A percentile compares a stretch with the other conserved stretches of the same genome.
phyloP scores from a whole-genome alignment of 2,329 filamentous ascomycete genomes.

The Nothophaeocryptopus gaeumannii region DNA sequence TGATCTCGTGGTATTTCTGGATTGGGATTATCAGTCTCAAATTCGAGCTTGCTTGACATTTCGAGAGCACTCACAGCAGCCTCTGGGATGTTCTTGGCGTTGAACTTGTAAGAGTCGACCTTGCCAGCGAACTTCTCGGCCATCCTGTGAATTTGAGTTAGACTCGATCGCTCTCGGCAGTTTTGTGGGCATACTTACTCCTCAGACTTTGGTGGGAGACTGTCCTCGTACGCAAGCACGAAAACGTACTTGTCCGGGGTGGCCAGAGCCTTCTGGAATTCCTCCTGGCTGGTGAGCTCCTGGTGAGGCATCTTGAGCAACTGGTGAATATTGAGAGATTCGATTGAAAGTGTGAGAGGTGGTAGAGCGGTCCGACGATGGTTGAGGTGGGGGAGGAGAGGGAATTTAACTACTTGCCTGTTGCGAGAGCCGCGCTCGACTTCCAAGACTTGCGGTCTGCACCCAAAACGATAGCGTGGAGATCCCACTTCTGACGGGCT shows the following conservation, averaged over 20 bases:
- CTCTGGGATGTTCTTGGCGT: not conserved
- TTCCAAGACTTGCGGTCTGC: too few relatives aligned
- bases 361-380: too few relatives aligned
- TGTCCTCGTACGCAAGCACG: not conserved
- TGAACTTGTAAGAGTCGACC: not conserved
- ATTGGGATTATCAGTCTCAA: too few relatives aligned
- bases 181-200: not conserved
- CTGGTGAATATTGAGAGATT: not conserved
- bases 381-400: too few relatives aligned
- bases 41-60: not conserved
- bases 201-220: not conserved
- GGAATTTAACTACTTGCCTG: too few relatives aligned
- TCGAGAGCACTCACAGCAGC: not conserved
- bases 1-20: not conserved
- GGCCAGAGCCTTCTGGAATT: slow-evolving; percentile 1
- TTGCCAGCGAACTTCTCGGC: not conserved
- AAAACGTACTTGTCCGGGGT: not conserved
- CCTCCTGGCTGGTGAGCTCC: slow-evolving; percentile 1
- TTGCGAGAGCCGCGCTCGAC: too few relatives aligned
- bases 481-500: too few relatives aligned
- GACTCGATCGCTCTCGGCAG: not conserved
- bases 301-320: not conserved
- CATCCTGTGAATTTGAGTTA: not conserved
- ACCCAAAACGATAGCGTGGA: too few relatives aligned
- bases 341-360: too few relatives aligned